Evolutionary conservation across 805 yeast genomes (phyloP).

Genomic region (Ogataea chonburiensis): DNA sequence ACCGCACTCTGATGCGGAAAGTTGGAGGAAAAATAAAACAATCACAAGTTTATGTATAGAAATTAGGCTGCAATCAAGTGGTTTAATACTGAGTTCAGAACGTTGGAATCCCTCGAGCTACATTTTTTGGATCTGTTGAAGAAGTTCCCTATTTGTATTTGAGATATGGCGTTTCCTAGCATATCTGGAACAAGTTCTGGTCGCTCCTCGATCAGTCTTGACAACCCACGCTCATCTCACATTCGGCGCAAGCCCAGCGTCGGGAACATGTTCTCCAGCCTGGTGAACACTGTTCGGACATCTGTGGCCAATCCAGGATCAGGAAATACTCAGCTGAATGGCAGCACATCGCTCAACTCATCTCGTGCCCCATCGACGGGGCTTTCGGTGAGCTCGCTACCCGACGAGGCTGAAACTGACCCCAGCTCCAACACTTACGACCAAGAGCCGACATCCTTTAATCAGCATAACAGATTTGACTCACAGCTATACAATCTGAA

Average conservation of each 20-base stretch:
- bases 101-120: no score
- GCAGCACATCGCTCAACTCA: slow-evolving; percentile 5
- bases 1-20: slow-evolving; percentile 9
- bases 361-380: slow-evolving; percentile 13
- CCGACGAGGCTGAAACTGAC: slow-evolving; percentile 7
- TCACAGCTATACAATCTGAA: slow-evolving; percentile 27
- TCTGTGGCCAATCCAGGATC: slow-evolving; percentile 11
- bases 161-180: slow-evolving; percentile 22
- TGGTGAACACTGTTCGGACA: slow-evolving; percentile 30
- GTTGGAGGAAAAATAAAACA: slow-evolving; percentile 11
- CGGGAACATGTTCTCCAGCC: slow-evolving; percentile 26
- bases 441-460: slow-evolving; percentile 5
- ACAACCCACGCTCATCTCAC: slow-evolving; percentile 17
- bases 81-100: no score
- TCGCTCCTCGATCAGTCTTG: slow-evolving; percentile 23
- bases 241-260: slow-evolving; percentile 31
- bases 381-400: slow-evolving; percentile 19
- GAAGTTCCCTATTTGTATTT: no score
- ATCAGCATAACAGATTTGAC: slow-evolving; percentile 29
- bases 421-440: slow-evolving; percentile 1
- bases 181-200: slow-evolving; percentile 22
- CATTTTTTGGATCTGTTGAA: no score
- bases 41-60: slow-evolving; percentile 11
- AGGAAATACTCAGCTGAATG: slow-evolving; percentile 2
- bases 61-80: slow-evolving; percentile 8